Percentiles rank a stretch among this genome's conserved stretches.
phyloP scores from a whole-genome alignment of 345 rosid species.

The Euphorbia lathyris region DNA sequence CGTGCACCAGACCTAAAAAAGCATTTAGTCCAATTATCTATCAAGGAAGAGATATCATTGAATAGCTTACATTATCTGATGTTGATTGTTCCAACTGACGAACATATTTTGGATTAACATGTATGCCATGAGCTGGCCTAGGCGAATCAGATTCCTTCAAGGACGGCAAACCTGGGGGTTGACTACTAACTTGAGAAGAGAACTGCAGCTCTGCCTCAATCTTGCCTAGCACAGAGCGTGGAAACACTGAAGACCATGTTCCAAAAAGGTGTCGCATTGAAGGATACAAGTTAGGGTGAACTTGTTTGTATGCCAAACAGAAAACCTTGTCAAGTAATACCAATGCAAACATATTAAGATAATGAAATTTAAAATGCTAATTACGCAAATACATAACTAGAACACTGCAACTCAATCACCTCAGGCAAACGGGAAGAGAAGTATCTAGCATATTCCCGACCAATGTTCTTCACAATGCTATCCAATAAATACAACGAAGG shows the following conservation, averaged over 20 bases:
- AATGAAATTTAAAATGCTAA: neutral
- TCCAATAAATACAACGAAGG: slow-evolving; percentile 95
- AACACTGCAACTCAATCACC: slow-evolving; percentile 48
- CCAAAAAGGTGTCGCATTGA: slow-evolving; percentile 95
- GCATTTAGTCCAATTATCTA: neutral
- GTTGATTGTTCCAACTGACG: slow-evolving; percentile 70
- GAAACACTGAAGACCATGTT: slow-evolving; percentile 91
- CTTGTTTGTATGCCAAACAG: slow-evolving; percentile 74
- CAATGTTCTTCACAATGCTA: slow-evolving; percentile 94
- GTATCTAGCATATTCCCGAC: slow-evolving; percentile 65
- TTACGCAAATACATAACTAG: neutral
- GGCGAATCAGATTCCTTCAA: slow-evolving; percentile 63
- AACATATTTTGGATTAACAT: slow-evolving; percentile 95
- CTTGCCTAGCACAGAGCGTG: slow-evolving; percentile 59
- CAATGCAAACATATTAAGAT: neutral
- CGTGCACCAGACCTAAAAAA: neutral
- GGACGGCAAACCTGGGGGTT: slow-evolving; percentile 44
- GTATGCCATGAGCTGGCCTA: slow-evolving; percentile 83
- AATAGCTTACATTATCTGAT: slow-evolving; percentile 64
- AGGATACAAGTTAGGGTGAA: slow-evolving; percentile 58
- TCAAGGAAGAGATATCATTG: slow-evolving; percentile 6
- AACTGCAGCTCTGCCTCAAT: slow-evolving; percentile 69
- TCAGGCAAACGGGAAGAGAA: slow-evolving; percentile 86
- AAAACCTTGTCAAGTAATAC: slow-evolving; percentile 55
- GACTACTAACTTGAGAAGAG: slow-evolving; percentile 47